Evolutionary conservation across 192 early-diverging fungal species (phyloP).

Genomic region (Gonapodya prolifera): DNA sequence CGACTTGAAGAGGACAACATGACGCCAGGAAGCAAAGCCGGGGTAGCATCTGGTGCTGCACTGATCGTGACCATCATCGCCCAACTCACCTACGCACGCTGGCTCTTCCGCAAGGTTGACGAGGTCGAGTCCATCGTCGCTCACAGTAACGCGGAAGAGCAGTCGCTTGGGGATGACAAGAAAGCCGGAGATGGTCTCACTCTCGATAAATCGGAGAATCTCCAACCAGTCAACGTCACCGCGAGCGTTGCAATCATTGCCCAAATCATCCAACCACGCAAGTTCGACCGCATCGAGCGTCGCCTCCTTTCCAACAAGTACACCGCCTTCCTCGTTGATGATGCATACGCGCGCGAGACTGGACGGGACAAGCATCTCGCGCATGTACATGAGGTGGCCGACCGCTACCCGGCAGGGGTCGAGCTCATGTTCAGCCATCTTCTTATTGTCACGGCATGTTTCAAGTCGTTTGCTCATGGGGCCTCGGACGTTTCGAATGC

Average conservation of each 20-base stretch:
- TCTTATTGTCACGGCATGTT: neutral
- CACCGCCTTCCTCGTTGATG: neutral
- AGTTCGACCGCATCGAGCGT: neutral
- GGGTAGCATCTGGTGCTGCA: neutral
- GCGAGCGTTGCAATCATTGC: neutral
- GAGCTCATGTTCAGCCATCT: neutral
- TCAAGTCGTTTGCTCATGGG: neutral
- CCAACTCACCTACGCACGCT: slow-evolving; percentile 3
- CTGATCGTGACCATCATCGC: slow-evolving; percentile 3
- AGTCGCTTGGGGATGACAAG: neutral
- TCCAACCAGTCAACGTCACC: neutral
- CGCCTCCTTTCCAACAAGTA: neutral
- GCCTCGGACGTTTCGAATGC: neutral
- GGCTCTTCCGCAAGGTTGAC: slow-evolving; percentile 1
- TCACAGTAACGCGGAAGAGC: neutral
- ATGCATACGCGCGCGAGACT: neutral
- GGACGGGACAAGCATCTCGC: neutral
- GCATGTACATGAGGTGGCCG: neutral
- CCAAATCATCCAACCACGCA: neutral
- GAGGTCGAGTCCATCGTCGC: neutral
- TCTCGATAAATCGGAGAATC: neutral
- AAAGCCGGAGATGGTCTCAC: neutral
- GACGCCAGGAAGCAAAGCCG: neutral
- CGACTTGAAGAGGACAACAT: slow-evolving; percentile 5
- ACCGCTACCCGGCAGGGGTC: neutral